A percentile compares a stretch with the other conserved stretches of the same genome.
These are phyloP conservation scores for Onygenales sp. DNA, from an alignment of 2,329 filamentous ascomycete genomes.

Conservation along the genomic window DNA sequence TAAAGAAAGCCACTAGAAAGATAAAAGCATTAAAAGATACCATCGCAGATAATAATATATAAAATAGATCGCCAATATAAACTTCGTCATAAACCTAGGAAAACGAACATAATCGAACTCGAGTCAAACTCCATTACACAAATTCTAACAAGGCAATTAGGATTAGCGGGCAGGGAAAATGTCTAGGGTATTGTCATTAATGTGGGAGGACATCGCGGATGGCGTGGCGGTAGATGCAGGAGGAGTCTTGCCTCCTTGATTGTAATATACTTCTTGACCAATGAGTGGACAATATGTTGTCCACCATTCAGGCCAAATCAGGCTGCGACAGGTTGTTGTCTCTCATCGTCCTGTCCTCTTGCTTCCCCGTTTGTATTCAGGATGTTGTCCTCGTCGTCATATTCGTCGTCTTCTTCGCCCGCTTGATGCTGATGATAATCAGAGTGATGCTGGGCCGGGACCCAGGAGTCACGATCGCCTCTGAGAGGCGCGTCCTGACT, in stretches of 20 bases:
- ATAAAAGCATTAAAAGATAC: not conserved
- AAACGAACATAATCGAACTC: not conserved
- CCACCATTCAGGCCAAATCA: not conserved
- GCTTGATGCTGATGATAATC: slow-evolving; percentile 25
- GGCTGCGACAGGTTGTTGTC: not conserved
- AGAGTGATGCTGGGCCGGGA: slow-evolving; percentile 56
- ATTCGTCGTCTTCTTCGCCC: slow-evolving; percentile 35
- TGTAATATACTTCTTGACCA: no score
- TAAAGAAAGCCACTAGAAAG: not conserved
- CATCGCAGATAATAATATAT: not conserved
- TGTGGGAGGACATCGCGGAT: no score
- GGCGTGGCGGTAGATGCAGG: no score
- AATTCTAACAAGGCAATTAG: not conserved
- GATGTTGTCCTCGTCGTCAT: slow-evolving; percentile 18
- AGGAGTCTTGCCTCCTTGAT: no score
- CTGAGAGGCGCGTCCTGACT: slow-evolving; percentile 71
- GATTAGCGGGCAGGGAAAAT: not conserved
- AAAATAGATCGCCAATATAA: not conserved
- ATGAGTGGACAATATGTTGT: no score
- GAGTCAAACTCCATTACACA: not conserved
- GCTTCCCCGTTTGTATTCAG: not conserved
- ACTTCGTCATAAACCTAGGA: not conserved
- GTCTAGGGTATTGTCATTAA: not conserved
- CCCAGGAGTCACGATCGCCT: slow-evolving; percentile 71
- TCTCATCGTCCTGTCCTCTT: not conserved